phyloP scores from a whole-genome alignment of 1,139 yeast species.

The Debaryomyces fabryi region DNA sequence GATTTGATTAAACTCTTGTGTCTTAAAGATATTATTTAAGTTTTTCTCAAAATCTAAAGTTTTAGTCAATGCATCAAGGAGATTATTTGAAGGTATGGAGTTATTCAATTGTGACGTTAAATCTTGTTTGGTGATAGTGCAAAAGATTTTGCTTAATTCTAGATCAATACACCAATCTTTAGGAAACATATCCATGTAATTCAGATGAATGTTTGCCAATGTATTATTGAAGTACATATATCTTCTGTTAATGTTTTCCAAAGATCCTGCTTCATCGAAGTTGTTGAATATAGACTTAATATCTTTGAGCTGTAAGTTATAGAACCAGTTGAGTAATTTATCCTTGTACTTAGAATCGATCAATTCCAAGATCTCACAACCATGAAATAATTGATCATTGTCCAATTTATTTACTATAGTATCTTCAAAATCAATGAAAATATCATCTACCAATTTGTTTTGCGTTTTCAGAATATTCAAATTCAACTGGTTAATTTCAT shows the following conservation, averaged over 20 bases:
- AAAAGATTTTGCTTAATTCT: slow-evolving; percentile 63
- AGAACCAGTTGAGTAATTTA: slow-evolving; percentile 73
- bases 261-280: slow-evolving; percentile 89
- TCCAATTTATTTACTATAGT: slow-evolving; percentile 27
- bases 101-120: slow-evolving; percentile 39
- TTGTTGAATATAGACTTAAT: slow-evolving; percentile 72
- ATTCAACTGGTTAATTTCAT: slow-evolving; percentile 74
- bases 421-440: slow-evolving; percentile 73
- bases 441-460: slow-evolving; percentile 66
- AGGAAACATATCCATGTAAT: slow-evolving; percentile 62
- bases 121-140: slow-evolving; percentile 71
- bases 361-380: slow-evolving; percentile 73
- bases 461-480: slow-evolving; percentile 66
- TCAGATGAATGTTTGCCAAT: slow-evolving; percentile 58
- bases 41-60: slow-evolving; percentile 74
- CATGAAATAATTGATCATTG: slow-evolving; percentile 47
- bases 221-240: slow-evolving; percentile 80
- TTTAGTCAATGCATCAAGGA: slow-evolving; percentile 46
- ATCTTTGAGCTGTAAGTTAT: slow-evolving; percentile 70
- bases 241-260: slow-evolving; percentile 82
- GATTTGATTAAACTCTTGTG: slow-evolving; percentile 46
- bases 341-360: slow-evolving; percentile 63
- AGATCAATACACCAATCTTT: slow-evolving; percentile 69
- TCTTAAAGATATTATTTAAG: slow-evolving; percentile 59
- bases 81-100: slow-evolving; percentile 52